phyloP scores from a whole-genome alignment of 73 alveolate genomes.

The Paramecium tetraurelia region DNA sequence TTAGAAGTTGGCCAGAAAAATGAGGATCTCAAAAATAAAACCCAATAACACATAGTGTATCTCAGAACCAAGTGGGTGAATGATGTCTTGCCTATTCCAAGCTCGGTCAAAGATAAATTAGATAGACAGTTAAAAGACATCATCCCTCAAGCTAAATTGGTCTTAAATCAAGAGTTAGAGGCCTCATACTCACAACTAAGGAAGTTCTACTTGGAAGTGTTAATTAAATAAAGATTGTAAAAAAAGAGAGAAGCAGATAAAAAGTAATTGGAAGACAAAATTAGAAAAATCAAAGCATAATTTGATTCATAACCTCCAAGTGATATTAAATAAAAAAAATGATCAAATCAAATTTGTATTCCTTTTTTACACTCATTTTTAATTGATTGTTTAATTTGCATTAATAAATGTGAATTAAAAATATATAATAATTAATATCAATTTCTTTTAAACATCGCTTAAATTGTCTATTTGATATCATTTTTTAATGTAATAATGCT shows the following conservation, averaged over 20 bases:
- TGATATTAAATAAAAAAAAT: not conserved
- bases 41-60: conserved; percentile 43
- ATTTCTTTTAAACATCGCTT: not conserved
- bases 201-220: not conserved
- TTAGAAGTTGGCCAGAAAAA: not conserved
- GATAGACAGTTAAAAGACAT: not conserved
- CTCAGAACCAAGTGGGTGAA: conserved; percentile 56
- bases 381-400: not conserved
- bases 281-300: conserved; percentile 11
- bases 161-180: conserved; percentile 34
- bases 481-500: not conserved
- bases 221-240: not conserved
- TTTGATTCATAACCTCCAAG: not conserved
- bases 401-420: not conserved
- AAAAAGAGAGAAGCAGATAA: conserved; percentile 31
- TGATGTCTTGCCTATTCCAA: conserved; percentile 50
- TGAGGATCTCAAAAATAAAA: conserved; percentile 13
- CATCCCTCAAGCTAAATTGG: not conserved
- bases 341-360: not conserved
- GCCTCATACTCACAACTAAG: not conserved
- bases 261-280: conserved; percentile 3
- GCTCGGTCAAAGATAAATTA: conserved; percentile 24
- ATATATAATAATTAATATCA: not conserved
- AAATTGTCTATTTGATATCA: not conserved
- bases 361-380: not conserved